Conservation (phyloP, 2,329 filamentous ascomycete genomes). For the Verticillium nonalfalfae region DNA sequence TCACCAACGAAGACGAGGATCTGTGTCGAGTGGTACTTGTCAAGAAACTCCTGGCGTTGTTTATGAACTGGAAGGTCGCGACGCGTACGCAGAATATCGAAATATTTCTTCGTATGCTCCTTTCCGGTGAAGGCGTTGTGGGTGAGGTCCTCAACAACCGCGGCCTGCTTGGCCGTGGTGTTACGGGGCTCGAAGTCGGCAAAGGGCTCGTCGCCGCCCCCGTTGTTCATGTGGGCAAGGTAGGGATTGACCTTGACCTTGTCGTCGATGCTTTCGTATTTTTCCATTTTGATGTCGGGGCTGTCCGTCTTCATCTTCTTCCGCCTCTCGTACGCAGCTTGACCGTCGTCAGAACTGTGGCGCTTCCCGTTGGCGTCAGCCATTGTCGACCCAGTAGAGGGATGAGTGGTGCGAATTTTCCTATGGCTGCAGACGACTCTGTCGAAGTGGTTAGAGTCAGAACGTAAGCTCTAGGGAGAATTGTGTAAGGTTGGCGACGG, state of each 20-base stretch:
- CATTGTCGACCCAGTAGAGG: slow-evolving; percentile 21
- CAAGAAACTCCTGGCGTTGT: slow-evolving; percentile 88
- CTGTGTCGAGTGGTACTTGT: slow-evolving; percentile 88
- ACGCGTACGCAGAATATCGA: slow-evolving; percentile 78
- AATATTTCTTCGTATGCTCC: slow-evolving; percentile 76
- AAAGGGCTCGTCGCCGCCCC: slow-evolving; percentile 36
- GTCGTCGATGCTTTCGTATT: slow-evolving; percentile 13
- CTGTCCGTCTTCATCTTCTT: slow-evolving; percentile 35
- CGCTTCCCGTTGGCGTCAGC: slow-evolving; percentile 35
- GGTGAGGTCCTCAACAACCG: slow-evolving; percentile 70
- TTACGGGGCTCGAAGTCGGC: slow-evolving; percentile 67
- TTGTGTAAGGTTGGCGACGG: neutral
- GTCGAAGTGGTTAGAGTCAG: neutral
- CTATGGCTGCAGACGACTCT: neutral
- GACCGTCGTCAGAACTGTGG: slow-evolving; percentile 35
- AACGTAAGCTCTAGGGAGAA: neutral
- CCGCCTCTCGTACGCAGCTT: slow-evolving; percentile 19
- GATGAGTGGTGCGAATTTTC: neutral
- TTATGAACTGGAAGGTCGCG: slow-evolving; percentile 86
- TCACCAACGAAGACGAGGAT: slow-evolving; percentile 98
- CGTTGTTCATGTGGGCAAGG: slow-evolving; percentile 78
- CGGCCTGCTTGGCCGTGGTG: slow-evolving; percentile 72
- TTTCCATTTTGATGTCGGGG: slow-evolving; percentile 13
- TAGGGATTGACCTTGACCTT: slow-evolving; percentile 66
- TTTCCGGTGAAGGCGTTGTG: slow-evolving; percentile 79